Base-by-base conservation (phyloP, 805 yeast genomes). In the Candida incommunis region DNA sequence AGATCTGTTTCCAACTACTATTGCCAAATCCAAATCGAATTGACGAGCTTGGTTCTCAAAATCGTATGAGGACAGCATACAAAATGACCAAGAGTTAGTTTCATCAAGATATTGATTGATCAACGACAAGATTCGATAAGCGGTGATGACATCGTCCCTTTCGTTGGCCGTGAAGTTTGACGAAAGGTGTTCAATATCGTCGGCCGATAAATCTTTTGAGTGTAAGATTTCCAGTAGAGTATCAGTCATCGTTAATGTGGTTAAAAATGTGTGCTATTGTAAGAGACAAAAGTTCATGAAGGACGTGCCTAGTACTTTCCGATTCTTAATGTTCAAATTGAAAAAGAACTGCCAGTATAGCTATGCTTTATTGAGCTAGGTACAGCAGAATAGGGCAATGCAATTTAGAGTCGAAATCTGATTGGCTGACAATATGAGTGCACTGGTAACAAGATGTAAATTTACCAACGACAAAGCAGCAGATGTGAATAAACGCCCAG, bases 21-120 rank as follows among this genome's bases (percentile, higher is more conserved):
- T 44, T 3, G 62, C 62, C 22, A 58, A 46, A 45, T 58, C 57
- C 13, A 50, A 42, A 44, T 56, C 61, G 44, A 55, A 53, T 21
- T 51, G 50, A 40, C 46, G 45, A 20, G 45, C 46, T 20, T 48
- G 52, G 23, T 40, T 42, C 21, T 50, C 52, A 42, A 60, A 58
- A 41, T 58, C 60, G 47, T 55, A 57, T 15, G 48, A 41, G 9
- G 46, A 31, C 23, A 60, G 51, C 44, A 56, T 46, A 22, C 49
- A 41, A 50, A 56, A 60, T 23, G 55, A 41, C 61, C 64, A 59
- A 18, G 57, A 47, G n/a, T 56, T 47, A 2, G 57, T 47, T 43
- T 60, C 64, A 15, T 47, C 45, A 31, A 47, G 48, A 43, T 57
- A 56, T 20, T 47, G 44, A 22, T 47, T 44, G 27, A 57, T 43